Base-by-base conservation (phyloP, 495 filamentous ascomycete genomes). In the Penicillium antarcticum region DNA sequence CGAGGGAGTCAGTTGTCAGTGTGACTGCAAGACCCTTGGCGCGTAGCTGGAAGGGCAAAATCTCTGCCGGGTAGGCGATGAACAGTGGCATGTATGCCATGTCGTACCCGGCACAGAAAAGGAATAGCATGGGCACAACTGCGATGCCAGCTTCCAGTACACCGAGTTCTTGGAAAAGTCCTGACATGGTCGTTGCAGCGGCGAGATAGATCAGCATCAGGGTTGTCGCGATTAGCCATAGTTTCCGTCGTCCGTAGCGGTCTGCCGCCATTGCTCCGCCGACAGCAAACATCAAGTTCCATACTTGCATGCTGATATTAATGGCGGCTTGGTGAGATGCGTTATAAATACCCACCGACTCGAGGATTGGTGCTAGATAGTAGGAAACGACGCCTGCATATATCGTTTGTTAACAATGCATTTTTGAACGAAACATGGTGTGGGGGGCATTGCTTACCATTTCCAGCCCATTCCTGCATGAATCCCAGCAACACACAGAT, bases 21-120 rank as follows among this genome's bases (percentile, higher is more conserved):
- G 78, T 78, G 44, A 83, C 65, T 69, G 86, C 81, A 68, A 87
- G 80, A 26, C 85, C 83, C 69, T 87, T 89, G 29, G 84, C 82
- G 14, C 84, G 79, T 42, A 88, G 70, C 35, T 80, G 75, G 71
- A 82, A 89, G 0, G 83, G 84, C 8, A 86, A 63, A 19, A 88
- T 79, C 69, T 87, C 85, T 16, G 83, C 70, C 1, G 78, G 76
- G 51, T 85, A 85, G 18, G 83, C 80, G 39, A 86, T 77, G 34
- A 86, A 68, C 38, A 86, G 66, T 23, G 82, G 79, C 17, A 80
- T 81, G 56, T 81, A 84, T 43, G 78, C 79, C 45, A 85, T 80
- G 47, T 80, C 79, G 63, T 82, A 85, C 36, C 75, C 76, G 36
- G 58, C 52, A 40, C 64, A 62, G 62, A 86, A 87, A 6, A 86